Percentiles rank a stretch among this genome's conserved stretches.
Conservation (phyloP, 208 protist genomes). For the Trypanosoma scelopori region DNA sequence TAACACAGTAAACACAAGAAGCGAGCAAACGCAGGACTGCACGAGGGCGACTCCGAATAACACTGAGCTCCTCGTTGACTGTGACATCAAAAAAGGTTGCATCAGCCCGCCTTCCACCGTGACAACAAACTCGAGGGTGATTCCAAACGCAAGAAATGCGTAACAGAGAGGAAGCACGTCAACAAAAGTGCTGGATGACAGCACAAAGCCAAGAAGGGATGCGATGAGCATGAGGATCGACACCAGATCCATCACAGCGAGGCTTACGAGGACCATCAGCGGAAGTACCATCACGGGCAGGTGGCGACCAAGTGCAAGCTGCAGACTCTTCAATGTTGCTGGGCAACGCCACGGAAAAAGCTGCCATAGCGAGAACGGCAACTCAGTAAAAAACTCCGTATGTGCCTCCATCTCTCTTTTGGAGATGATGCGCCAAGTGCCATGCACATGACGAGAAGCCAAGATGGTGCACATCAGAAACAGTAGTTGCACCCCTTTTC, state of each 20-base stretch:
- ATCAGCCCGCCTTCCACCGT: not conserved
- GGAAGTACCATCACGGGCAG: constrained; percentile 1
- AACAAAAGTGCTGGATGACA: constrained; percentile 5
- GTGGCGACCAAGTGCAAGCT: constrained; percentile 9
- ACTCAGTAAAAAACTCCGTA: constrained; percentile 11
- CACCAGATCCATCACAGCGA: constrained; percentile 15
- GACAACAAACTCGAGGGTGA: constrained; percentile 15
- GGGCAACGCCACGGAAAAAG: not conserved
- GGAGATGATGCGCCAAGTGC: constrained; percentile 16
- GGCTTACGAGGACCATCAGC: constrained; percentile 4
- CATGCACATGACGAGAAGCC: constrained; percentile 13
- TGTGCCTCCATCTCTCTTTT: constrained; percentile 4
- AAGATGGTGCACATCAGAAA: constrained; percentile 13
- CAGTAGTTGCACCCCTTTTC: constrained; percentile 14
- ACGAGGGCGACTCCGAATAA: not conserved
- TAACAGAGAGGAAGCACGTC: constrained; percentile 5
- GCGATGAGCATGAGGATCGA: constrained; percentile 21
- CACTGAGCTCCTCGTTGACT: not conserved
- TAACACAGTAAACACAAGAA: not conserved
- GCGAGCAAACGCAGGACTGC: not conserved
- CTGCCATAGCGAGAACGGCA: constrained; percentile 19
- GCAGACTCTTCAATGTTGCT: constrained; percentile 14
- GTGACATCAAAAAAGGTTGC: constrained; percentile 14
- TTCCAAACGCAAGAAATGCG: not conserved
- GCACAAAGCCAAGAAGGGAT: constrained; percentile 12